Conservation (phyloP, 352 stramenopile species). For the Phytophthora citrophthora region DNA sequence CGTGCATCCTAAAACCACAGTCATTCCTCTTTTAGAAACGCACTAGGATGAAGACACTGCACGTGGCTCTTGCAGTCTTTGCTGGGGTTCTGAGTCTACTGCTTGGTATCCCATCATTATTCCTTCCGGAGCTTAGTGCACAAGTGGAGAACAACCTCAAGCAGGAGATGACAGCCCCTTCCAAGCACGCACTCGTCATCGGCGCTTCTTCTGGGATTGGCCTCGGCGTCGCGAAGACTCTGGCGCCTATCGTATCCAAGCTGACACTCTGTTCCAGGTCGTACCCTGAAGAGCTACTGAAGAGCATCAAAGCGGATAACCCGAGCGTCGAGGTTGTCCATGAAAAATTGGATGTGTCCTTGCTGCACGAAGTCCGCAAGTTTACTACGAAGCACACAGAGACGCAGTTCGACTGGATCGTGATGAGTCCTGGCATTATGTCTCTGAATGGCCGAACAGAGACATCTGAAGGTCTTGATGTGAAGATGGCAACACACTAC, state of each 20-base stretch:
- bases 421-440: conserved; percentile 30
- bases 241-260: conserved; percentile 30
- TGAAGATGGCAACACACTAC: conserved; percentile 34
- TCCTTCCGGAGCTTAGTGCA: neutral
- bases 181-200: conserved; percentile 32
- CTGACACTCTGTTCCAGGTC: conserved; percentile 28
- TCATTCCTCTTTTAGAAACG: conserved; percentile 11
- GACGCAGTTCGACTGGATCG: conserved; percentile 33
- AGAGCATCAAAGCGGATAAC: conserved; percentile 19
- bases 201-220: conserved; percentile 31
- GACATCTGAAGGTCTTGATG: conserved; percentile 26
- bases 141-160: conserved; percentile 23
- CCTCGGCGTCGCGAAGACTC: conserved; percentile 17
- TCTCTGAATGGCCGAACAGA: conserved; percentile 19
- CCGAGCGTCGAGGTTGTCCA: conserved; percentile 22
- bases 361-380: conserved; percentile 23
- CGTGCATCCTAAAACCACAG: conserved; percentile 1
- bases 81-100: conserved; percentile 7
- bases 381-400: conserved; percentile 12
- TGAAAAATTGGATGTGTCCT: conserved; percentile 19
- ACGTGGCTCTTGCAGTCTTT: conserved; percentile 5
- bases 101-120: conserved; percentile 9
- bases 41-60: conserved; percentile 4
- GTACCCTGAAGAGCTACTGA: conserved; percentile 10
- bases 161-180: conserved; percentile 23